These are phyloP conservation scores for Lichtheimia hyalospora DNA, from an alignment of 371 early-diverging fungal genomes.

Conservation along the genomic window DNA sequence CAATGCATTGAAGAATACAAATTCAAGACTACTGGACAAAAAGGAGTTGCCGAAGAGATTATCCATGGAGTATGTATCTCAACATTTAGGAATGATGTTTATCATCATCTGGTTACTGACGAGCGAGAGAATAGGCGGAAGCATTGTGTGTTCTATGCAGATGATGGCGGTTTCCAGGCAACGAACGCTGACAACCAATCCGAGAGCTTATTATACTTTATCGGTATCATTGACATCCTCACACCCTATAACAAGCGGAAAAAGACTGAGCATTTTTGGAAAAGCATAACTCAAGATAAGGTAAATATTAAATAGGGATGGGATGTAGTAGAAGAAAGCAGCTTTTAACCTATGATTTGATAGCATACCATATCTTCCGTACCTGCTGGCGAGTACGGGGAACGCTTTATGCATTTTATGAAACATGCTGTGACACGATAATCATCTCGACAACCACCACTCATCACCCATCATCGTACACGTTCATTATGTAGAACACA, in stretches of 20 bases:
- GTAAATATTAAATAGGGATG: neutral
- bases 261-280: constrained; percentile 89
- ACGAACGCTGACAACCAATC: constrained; percentile 74
- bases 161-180: constrained; percentile 88
- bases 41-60: constrained; percentile 55
- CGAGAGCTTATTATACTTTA: constrained; percentile 78
- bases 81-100: constrained; percentile 1
- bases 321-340: too few relatives aligned
- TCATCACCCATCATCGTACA: too few relatives aligned
- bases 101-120: neutral
- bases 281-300: constrained; percentile 77
- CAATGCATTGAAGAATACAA: constrained; percentile 69
- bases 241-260: constrained; percentile 92
- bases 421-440: constrained; percentile 15
- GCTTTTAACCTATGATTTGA: constrained; percentile 2
- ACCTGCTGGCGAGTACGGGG: constrained; percentile 83
- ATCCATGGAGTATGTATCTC: constrained; percentile 40
- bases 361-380: constrained; percentile 83
- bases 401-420: constrained; percentile 91
- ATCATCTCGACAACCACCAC: too few relatives aligned
- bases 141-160: constrained; percentile 82
- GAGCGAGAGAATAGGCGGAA: constrained; percentile 43
- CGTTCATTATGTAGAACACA: too few relatives aligned
- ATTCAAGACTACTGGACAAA: constrained; percentile 65
- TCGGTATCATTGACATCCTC: constrained; percentile 97